Evolutionary conservation across 73 alveolate species (phyloP).

Genomic region (Strombidium stylifer): DNA sequence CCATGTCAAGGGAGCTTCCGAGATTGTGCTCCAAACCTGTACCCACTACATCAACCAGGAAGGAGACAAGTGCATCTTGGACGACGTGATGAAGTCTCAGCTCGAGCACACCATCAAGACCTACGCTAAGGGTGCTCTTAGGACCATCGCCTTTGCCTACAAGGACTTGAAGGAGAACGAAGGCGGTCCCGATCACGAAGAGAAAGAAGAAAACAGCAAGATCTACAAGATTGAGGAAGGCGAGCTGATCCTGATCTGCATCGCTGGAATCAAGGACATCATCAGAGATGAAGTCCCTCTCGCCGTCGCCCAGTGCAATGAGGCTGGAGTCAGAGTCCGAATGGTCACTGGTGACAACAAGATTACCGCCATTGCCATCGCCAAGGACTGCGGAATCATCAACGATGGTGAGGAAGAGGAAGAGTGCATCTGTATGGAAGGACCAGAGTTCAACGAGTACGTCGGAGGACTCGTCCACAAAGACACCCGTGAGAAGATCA

Average conservation of each 20-base stretch:
- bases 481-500: no score
- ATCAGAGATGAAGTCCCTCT: constrained; percentile 90
- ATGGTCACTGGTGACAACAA: constrained; percentile 98
- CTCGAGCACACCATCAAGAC: background rate
- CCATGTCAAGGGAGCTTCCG: constrained; percentile 84
- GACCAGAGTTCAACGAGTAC: constrained; percentile 76
- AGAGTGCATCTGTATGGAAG: constrained; percentile 60
- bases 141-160: constrained; percentile 81
- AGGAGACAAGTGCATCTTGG: constrained; percentile 39
- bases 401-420: constrained; percentile 35
- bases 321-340: constrained; percentile 87
- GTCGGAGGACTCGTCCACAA: constrained; percentile 79
- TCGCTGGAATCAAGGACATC: constrained; percentile 82
- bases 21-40: constrained; percentile 63
- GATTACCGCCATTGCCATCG: constrained; percentile 95
- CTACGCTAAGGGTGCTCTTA: constrained; percentile 71
- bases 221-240: constrained; percentile 37
- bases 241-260: constrained; percentile 70
- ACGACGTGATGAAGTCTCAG: constrained; percentile 20
- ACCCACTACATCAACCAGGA: constrained; percentile 42
- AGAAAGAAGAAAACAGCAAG: constrained; percentile 30
- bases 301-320: constrained; percentile 74
- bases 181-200: constrained; percentile 54
- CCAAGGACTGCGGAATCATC: constrained; percentile 89
- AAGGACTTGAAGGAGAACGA: constrained; percentile 57